Base-by-base conservation (phyloP, 208 protist genomes). In the Trypanosoma cruzi region DNA sequence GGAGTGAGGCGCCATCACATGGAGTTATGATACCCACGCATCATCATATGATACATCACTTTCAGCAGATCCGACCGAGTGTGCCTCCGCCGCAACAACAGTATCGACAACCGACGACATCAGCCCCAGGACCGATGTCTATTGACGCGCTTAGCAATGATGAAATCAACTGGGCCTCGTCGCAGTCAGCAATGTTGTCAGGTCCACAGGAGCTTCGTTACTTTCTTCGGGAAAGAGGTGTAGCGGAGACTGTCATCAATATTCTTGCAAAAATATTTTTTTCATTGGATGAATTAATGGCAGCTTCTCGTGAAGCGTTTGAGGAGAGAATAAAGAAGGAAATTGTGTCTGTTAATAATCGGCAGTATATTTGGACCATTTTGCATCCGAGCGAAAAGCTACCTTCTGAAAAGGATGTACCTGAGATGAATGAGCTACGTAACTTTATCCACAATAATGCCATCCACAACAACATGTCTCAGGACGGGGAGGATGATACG, bases 371-470 rank as follows among this genome's bases (percentile, higher is more conserved):
- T 57, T 75, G 70, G 72, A 16, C 11, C 42, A 28, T 62, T 37
- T 65, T 73, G 31, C 65, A 72, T 28, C 59, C 64, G 8, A 50
- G 48, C 22, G 58, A 67, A 31, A 63, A 71, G 42, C 2, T 57
- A 62, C 32, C 42, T 40, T 62, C 31, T 61, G 59, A 64, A 46
- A 71, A 71, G 40, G 61, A 77, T 67, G 40, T 20, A 34, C 55
- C 48, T 32, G 68, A 66, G 16, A 64, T 65, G 46, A 68, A 49
- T 56, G 75, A 80, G 22, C 55, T 80, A 36, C 60, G 63, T n/a
- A 73, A 64, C 29, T 80, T 80, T 42, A 75, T 80, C 40, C 32
- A 71, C 46, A 71, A 75, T 40, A 80, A 80, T 55, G 24, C 75
- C 32, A 80, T 80, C 44, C 64, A 68, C 22, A 73, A 71, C 29